phyloP scores from a whole-genome alignment of 768 basidiomycete genomes.

The Sporobolomyces phaffii region DNA sequence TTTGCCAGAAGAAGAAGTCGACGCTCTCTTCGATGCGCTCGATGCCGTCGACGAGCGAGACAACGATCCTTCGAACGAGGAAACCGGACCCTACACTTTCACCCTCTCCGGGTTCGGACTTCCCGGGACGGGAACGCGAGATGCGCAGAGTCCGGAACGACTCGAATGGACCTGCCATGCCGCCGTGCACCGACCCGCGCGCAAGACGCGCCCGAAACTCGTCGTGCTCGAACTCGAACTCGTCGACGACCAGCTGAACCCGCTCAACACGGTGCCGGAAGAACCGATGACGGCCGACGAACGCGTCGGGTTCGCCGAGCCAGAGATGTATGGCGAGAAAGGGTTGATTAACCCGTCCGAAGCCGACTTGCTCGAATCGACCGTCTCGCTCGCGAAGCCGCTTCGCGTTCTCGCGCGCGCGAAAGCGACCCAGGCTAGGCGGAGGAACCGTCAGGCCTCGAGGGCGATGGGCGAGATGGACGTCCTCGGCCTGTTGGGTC shows the following conservation, averaged over 20 bases:
- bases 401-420: conserved; percentile 65
- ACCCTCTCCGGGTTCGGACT: conserved; percentile 64
- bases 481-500: conserved; percentile 67
- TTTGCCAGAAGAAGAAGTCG: conserved; percentile 61
- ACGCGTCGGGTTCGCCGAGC: conserved; percentile 19
- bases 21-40: conserved; percentile 66
- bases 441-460: conserved; percentile 2
- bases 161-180: conserved; percentile 65
- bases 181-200: conserved; percentile 56
- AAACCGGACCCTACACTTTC: conserved; percentile 59
- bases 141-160: conserved; percentile 46
- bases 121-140: conserved; percentile 53
- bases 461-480: conserved; percentile 57
- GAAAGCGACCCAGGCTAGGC: conserved; percentile 2
- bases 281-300: conserved; percentile 23
- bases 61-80: conserved; percentile 44
- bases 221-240: conserved; percentile 71
- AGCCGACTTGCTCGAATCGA: conserved; percentile 49
- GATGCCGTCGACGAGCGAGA: conserved; percentile 59
- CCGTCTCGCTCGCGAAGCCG: conserved; percentile 62
- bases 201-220: conserved; percentile 15
- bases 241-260: conserved; percentile 64
- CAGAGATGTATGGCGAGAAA: conserved; percentile 34
- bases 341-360: conserved; percentile 33
- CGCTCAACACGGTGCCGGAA: conserved; percentile 49